Evolutionary conservation across 2,329 filamentous ascomycete species (phyloP), one percentile per base, ranked within the genome.

Genomic region (Scedosporium minutisporum): DNA sequence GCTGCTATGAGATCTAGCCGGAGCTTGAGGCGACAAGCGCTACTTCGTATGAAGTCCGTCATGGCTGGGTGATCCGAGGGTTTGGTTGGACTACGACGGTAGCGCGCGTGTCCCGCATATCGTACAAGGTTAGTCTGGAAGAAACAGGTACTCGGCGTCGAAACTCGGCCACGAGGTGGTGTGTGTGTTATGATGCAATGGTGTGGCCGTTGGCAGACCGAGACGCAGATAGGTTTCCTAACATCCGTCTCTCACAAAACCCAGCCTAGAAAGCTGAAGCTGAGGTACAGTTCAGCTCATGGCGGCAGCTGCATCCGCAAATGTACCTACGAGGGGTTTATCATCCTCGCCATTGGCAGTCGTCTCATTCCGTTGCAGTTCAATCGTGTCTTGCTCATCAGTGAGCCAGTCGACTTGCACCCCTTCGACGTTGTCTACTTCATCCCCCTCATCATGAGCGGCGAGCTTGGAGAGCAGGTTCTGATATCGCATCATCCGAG

Each of bases 381-480:
- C 81, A 51, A 76, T 70, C 44, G 72, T 75, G 64, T 81, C 80
- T 59, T 83, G 81, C 61, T 83, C 80, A 51, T 76, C 76, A 3
- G 38, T 58, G 9, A 82, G 71, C 81, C 82, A 84, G 67, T 87
- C 84, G 69, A 82, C 77, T 68, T 80, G 77, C 62, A 80, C 74
- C 57, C 77, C 78, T 44, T 75, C 70, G 21, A 74, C 67, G 27
- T 69, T 64, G 23, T 71, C 73, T 33, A 79, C 74, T 27, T 61
- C 44, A 14, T 55, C 62, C 6, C 12, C 69, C 16, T 70, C 71
- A 62, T 84, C 78, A 16, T 76, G 72, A 41, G 75, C 71, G 16
- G 79, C 80, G 9, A 87, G 77, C 67, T 84, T 86, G 18, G 84
- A 82, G 16, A 87, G 78, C 58, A 88, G 79, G 66, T 82, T 81